Evolutionary conservation across 2,329 filamentous ascomycete genomes (phyloP), one percentile per base, ranked within the genome.

Genomic region (Chlorencoelia australis): DNA sequence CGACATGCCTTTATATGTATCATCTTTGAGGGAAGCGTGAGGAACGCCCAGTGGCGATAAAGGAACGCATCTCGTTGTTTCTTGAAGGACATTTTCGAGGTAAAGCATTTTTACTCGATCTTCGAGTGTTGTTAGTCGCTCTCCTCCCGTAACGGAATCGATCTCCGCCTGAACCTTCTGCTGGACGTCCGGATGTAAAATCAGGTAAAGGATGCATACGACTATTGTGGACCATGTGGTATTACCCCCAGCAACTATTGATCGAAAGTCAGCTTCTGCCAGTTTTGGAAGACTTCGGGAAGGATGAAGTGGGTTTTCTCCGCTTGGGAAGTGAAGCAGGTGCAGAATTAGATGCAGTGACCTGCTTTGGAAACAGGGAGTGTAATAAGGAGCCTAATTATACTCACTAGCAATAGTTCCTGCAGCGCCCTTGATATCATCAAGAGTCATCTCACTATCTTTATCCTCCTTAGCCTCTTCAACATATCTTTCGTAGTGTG

Each of bases 1-100:
- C 40, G 66, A 64, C 54, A 71, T 69, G 21, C 65, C 71, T 14
- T 68, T 59, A 48, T 76, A 78, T 8, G 66, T 58, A 37, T 78
- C 73, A 32, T 77, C 72, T 30, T 66, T 53, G 2, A 68, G 59
- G 10, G 68, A 62, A 29, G 58, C 63, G 50, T 78, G 73, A 2
- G 73, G 73, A 22, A 77, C 66, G 3, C 66, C 68, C 2, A 70
- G 51, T 1, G 67, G 66, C 9, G 60, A 62, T 3, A 69, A 52
- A 4, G 67, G 66, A 18, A 54, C 55, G 59, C 61, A 66, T 15
- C 67, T 59, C 24, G 61, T 54, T 7, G 60, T 60, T 42, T 72
- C 68, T 35, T 68, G 58, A 7, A 71, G 50, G n/a, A 70, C 54
- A 29, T 56, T 54, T 34, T 67, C 59, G 18, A 72, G 52, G 37